Base-by-base conservation (phyloP, 352 stramenopile species). In the Peronosclerospora sorghi region DNA sequence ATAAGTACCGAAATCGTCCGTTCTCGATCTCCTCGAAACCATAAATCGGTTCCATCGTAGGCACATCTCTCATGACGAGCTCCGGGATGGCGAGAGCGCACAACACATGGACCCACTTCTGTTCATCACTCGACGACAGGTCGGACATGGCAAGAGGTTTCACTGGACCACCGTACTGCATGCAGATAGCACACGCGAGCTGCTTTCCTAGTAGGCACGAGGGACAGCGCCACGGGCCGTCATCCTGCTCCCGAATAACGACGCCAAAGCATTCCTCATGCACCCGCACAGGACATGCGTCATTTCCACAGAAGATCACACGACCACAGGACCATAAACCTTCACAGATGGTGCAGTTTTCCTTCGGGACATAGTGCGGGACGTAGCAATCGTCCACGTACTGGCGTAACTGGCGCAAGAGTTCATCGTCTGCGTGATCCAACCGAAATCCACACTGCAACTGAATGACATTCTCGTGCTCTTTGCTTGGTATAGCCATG, bases 201-300 rank as follows among this genome's bases (percentile, higher is more conserved):
- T 79, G 70, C 4, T 72, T 66, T 0, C 77, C 74, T 8, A 89
- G 49, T 6, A 85, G 56, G 57, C 79, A 92, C n/a, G 73, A 82
- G 17, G 79, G 70, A 51, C 79, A 92, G 34, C 56, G 54, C 79
- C 79, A 92, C 8, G 76, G 70, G 0, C 79, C 79, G 36, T 81
- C 56, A 13, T 53, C 35, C 13, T 56, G 47, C 24, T 73, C 55
- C 9, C 76, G 68, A 20, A 92, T 39, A 15, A 92, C 57, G 24
- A 82, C 65, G 17, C 79, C 79, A 46, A 88, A 92, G 37, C 79
- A 92, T 39, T 89, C 79, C 43, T 92, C 79, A 43, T 92, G 79
- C 39, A 92, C 65, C 35, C 68, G 54, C 5, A 73, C 67, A 12
- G 65, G 53, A 32, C 79, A 92, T 0, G 61, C 45, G 48, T 88